Evolutionary conservation across 495 filamentous ascomycete genomes (phyloP), one percentile per base, ranked within the genome.

Genomic region (Aspergillus indologenus): DNA sequence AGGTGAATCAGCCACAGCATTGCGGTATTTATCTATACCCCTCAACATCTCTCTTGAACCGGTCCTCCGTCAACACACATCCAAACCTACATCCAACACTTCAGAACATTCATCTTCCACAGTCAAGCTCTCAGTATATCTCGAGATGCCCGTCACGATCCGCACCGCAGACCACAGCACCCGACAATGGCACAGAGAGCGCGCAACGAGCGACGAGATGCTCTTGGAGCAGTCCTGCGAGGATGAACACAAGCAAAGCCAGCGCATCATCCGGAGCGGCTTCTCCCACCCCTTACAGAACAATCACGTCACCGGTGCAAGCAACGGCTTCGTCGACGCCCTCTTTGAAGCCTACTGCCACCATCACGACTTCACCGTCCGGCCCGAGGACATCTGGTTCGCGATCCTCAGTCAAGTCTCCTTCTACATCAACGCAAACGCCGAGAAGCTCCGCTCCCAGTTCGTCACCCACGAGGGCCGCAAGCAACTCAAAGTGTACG

Each of bases 331-430:
- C 54, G 78, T 87, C 5, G 66, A 77, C 49, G 72, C 73, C 15
- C 67, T 69, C 51, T 71, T 83, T 18, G 64, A 76, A 17, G 83
- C 84, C 43, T 86, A 83, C 62, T 79, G 72, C 59, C 54, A 77
- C 22, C 81, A 87, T 56, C 79, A 81, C 54, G 71, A 81, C 56
- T 75, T 86, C 12, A 69, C 74, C 12, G 69, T 87, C 52, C 79
- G 85, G 15, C 84, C 83, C 14, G 83, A 87, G 45, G 84, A 87
- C 62, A 69, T 87, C 45, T 87, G 85, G 83, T 72, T 85, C 44
- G 71, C 79, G 47, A 83, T 86, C 58, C 65, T 85, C 3, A 72
- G 75, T 5, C 83, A 86, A 61, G 69, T 87, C 11, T 79, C 68
- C 60, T 62, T 78, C 51, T 83, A 79, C 66, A 65, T 87, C 58